A percentile compares a stretch with the other conserved stretches of the same genome.
phyloP scores from a whole-genome alignment of 495 filamentous ascomycete genomes.

The Lasiosphaeria miniovina region DNA sequence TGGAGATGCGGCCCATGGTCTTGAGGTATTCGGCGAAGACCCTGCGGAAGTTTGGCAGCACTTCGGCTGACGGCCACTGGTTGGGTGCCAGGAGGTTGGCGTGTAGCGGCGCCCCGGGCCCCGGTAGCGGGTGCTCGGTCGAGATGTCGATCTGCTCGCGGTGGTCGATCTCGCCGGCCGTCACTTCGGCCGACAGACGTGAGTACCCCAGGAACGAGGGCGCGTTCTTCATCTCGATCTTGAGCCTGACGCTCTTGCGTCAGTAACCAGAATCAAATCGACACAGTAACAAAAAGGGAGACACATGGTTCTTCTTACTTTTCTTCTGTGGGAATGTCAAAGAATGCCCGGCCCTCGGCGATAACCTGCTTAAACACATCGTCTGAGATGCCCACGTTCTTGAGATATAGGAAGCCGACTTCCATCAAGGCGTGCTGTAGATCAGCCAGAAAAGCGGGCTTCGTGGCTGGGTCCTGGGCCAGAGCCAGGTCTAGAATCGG shows the following conservation, averaged over 20 bases:
- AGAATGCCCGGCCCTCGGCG: slow-evolving; percentile 67
- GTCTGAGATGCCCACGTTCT: slow-evolving; percentile 73
- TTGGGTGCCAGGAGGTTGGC: slow-evolving; percentile 81
- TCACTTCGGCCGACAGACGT: slow-evolving; percentile 60
- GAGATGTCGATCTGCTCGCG: slow-evolving; percentile 91
- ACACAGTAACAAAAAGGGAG: background rate
- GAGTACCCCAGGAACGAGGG: slow-evolving; percentile 63
- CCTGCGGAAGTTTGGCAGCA: slow-evolving; percentile 69
- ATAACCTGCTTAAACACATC: slow-evolving; percentile 66
- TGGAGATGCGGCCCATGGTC: slow-evolving; percentile 65
- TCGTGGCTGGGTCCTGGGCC: slow-evolving; percentile 61
- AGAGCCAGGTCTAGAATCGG: slow-evolving; percentile 78
- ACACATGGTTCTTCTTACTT: slow-evolving; percentile 45
- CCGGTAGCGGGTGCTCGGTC: slow-evolving; percentile 67
- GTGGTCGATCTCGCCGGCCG: slow-evolving; percentile 58
- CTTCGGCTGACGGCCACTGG: slow-evolving; percentile 74
- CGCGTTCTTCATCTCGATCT: slow-evolving; percentile 87
- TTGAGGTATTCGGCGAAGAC: slow-evolving; percentile 72
- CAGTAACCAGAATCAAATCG: background rate
- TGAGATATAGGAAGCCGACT: slow-evolving; percentile 91
- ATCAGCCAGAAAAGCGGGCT: slow-evolving; percentile 66
- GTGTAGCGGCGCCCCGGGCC: slow-evolving; percentile 63
- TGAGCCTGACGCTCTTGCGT: slow-evolving; percentile 48
- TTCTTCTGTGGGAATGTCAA: slow-evolving; percentile 77
- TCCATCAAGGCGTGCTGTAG: slow-evolving; percentile 80